A percentile compares a stretch with the other conserved stretches of the same genome.
Conservation (phyloP, 805 yeast species). For the Candida verbasci region DNA sequence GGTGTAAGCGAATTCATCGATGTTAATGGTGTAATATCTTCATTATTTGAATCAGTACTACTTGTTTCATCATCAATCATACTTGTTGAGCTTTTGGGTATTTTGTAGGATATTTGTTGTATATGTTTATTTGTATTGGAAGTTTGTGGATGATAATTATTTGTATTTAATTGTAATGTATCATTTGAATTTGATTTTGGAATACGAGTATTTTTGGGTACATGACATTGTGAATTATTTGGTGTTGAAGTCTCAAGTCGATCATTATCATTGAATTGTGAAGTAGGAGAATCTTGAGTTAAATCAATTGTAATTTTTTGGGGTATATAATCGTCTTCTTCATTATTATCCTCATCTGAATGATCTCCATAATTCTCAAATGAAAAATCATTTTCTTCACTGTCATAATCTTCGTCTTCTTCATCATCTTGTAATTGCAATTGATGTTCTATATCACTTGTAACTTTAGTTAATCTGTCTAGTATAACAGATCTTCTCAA, state of each 20-base stretch:
- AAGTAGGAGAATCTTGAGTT: no score
- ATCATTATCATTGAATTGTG: no score
- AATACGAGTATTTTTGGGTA: no score
- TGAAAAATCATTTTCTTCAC: slow-evolving; percentile 10
- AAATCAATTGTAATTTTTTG: no score
- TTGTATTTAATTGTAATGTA: background rate
- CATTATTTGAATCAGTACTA: slow-evolving; percentile 1
- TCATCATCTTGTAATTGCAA: slow-evolving; percentile 13
- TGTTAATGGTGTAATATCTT: slow-evolving; percentile 31
- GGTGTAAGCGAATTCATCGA: slow-evolving; percentile 25
- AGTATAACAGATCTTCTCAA: slow-evolving; percentile 34
- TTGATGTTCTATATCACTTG: slow-evolving; percentile 33
- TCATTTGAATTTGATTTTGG: no score
- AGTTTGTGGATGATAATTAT: background rate
- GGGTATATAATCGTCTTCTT: background rate
- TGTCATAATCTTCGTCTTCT: slow-evolving; percentile 18
- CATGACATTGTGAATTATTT: background rate
- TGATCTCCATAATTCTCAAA: slow-evolving; percentile 4
- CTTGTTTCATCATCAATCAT: slow-evolving; percentile 6
- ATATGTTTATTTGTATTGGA: background rate
- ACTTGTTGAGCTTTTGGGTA: slow-evolving; percentile 4
- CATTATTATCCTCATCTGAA: slow-evolving; percentile 1
- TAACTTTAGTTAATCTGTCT: slow-evolving; percentile 35
- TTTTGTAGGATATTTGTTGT: background rate
- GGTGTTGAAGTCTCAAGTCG: slow-evolving; percentile 3